Evolutionary conservation across 2,329 filamentous ascomycete genomes (phyloP).

Genomic region (Raffaelea arxii): DNA sequence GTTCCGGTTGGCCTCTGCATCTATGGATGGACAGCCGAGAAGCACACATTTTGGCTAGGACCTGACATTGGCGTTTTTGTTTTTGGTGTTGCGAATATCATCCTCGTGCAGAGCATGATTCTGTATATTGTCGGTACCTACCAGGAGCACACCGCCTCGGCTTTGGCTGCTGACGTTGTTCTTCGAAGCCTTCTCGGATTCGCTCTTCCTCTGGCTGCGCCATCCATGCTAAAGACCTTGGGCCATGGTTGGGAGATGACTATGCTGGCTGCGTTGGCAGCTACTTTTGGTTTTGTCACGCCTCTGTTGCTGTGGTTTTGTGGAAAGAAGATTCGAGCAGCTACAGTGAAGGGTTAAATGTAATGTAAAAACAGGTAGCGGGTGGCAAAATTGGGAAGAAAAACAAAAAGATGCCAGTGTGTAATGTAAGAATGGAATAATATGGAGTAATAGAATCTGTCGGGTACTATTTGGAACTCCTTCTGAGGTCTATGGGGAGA

Average conservation of each 20-base stretch:
- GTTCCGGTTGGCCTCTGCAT: neutral
- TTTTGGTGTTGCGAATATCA: neutral
- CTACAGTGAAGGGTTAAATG: too few species aligned
- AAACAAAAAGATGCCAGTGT: too few species aligned
- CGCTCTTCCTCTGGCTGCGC: constrained; percentile 39
- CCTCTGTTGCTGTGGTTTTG: too few species aligned
- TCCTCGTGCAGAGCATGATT: neutral
- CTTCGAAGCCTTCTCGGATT: constrained; percentile 35
- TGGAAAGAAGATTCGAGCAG: too few species aligned
- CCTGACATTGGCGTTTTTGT: neutral
- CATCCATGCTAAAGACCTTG: constrained; percentile 22
- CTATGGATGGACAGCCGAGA: neutral
- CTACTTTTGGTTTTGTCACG: too few species aligned
- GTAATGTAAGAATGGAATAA: too few species aligned
- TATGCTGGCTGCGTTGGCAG: too few species aligned
- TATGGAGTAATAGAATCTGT: too few species aligned
- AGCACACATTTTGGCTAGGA: neutral
- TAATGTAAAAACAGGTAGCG: too few species aligned
- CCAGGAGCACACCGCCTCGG: constrained; percentile 34
- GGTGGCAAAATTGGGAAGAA: too few species aligned
- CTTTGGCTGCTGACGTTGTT: constrained; percentile 36
- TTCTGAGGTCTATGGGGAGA: too few species aligned
- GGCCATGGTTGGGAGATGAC: neutral
- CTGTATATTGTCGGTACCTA: constrained; percentile 35
- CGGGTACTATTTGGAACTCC: too few species aligned